A percentile compares a stretch with the other conserved stretches of the same genome.
phyloP scores from a whole-genome alignment of 345 rosid species.

The Pelargonium nanum region DNA sequence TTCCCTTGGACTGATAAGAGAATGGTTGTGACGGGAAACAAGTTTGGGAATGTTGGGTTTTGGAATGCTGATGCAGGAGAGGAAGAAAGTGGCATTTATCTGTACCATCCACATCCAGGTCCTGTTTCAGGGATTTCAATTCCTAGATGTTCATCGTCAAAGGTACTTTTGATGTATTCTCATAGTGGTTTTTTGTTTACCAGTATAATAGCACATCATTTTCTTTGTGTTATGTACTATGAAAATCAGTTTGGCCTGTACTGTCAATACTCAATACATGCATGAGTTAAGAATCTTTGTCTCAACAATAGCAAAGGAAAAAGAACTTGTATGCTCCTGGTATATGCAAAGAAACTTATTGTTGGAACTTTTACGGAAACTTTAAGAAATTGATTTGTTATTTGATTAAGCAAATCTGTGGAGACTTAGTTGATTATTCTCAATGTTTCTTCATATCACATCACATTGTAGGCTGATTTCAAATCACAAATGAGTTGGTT shows the following conservation, averaged over 20 bases:
- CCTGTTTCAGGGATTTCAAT: conserved; percentile 55
- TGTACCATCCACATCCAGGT: conserved; percentile 45
- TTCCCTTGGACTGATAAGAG: conserved; percentile 45
- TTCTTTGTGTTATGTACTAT: neutral
- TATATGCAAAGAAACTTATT: neutral
- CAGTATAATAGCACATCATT: too few relatives aligned
- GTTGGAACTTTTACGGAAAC: too few relatives aligned
- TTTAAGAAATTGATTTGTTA: neutral
- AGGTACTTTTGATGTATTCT: conserved; percentile 29
- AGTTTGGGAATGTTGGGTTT: conserved; percentile 53
- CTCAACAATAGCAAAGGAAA: too few relatives aligned
- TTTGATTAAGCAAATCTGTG: neutral
- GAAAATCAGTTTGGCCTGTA: too few relatives aligned
- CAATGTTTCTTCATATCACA: neutral
- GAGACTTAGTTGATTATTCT: neutral
- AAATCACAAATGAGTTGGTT: neutral
- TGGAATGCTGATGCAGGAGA: conserved; percentile 52
- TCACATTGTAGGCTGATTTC: neutral
- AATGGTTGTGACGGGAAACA: conserved; percentile 62
- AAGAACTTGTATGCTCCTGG: too few relatives aligned
- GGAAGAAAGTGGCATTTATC: conserved; percentile 38
- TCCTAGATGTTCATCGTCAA: conserved; percentile 44
- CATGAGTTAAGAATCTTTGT: too few relatives aligned
- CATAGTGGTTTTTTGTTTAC: neutral
- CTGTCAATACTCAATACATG: too few relatives aligned